Evolutionary conservation across 75 land plant species (phyloP), one percentile per base, ranked within the genome.

Genomic region (Selaginella moellendorffii): DNA sequence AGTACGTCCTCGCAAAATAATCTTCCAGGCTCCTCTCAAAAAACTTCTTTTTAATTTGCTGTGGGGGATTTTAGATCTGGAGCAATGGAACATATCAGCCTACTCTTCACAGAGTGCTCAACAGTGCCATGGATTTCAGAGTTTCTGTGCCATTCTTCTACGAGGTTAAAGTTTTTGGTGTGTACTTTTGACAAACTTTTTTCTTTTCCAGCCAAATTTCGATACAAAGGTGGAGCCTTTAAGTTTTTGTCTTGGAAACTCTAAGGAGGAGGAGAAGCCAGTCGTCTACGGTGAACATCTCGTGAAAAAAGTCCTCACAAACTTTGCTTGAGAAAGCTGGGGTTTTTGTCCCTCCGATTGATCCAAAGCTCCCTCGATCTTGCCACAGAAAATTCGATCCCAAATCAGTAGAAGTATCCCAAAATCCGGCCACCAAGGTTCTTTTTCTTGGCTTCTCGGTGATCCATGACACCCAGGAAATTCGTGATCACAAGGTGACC

Each of bases 111-210:
- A 81, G 83, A 60, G 98, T 92, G 31, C 71, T 83, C 68, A 92
- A 92, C 79, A 85, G 65, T 24, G 72, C 77, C 54, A 65, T 77
- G 22, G 76, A 72, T 54, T 92, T 79, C 72, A 82, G 98, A 0
- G 83, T 88, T 23, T 88, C 83, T 36, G 77, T 92, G 2, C 86
- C 96, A 8, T 92, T 79, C 74, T 92, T 92, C 59, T 85, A 81
- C 51, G 98, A 92, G 95, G 98, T 92, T 23, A 23, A 36, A 36
- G 46, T 5, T 14, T 5, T 36, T 5, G 5, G 46, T 36, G 46
- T 36, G 46, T 36, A 14, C 14, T 5, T 36, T 14, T 36, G n/a
- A 36, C 14, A 36, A 5, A 36, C 14, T 5, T 36, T 24, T 2
- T 2, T 2, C 24, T 19, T 2, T 8, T 54, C 59, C 72, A 71